Base-by-base conservation (phyloP, 2,329 filamentous ascomycete genomes). In the Aspergillus pseudonomiae region DNA sequence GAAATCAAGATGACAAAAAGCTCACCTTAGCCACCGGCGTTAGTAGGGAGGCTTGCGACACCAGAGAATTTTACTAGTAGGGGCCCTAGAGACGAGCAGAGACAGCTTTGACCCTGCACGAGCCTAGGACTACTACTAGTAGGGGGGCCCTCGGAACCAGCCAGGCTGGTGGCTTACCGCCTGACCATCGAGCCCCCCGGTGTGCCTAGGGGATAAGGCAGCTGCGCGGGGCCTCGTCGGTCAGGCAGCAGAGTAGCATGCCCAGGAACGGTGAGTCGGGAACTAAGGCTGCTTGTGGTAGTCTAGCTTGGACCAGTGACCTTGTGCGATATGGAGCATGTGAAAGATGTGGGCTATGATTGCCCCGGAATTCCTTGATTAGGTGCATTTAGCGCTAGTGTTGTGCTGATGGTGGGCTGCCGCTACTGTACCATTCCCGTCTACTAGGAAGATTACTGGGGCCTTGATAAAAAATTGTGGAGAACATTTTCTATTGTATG, bases 401-500 rank as follows among this genome's bases (percentile, higher is more conserved):
- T 11, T 6, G 24, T 50, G 46, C 2, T 50, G 26, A 28, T 10
- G 16, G 46, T 50, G 46, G 46, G 16, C 46, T 50, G 46, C 26
- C 26, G 6, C 46, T 50, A 50, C 46, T 30, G 28, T 32, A 21
- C 12, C 12, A 19, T 32, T n/a, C 19, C 48, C 48, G 48, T 52
- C 26, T 52, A 9, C 26, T 52, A 28, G 26, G 26, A n/a, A n/a
- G 2, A 32, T 10, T 34, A 52, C 10, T 46, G 26, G 28, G 28
- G 43, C 21, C 19, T 11, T 16, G 21, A 46, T 34, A 34, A 46
- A 19, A 19, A 24, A 26, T 39, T 41, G 46, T 53, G 32, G 41
- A 24, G 48, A 52, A 63, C 6, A 26, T 26, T 46, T 55, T 67
- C 57, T 66, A 65, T 67, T 61, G 34, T 62, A 55, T 63, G 54